A percentile compares a stretch with the other conserved stretches of the same genome.
These are phyloP conservation scores for Leccinum fuscescens DNA, from an alignment of 1,284 basidiomycete genomes.

Conservation along the genomic window DNA sequence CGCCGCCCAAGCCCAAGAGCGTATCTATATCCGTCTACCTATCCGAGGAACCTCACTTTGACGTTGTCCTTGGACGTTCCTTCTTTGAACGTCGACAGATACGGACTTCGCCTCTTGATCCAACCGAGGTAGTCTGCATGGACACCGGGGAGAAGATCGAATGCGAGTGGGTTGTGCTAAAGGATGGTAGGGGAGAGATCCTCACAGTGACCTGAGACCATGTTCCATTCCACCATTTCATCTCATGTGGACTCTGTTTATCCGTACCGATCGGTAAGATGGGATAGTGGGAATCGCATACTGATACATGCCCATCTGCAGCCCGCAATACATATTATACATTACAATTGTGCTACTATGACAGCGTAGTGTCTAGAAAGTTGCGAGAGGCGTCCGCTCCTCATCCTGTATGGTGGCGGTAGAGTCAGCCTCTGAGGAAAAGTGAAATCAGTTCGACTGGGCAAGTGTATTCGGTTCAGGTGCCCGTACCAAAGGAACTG, in stretches of 20 bases:
- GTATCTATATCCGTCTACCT: slow-evolving; percentile 62
- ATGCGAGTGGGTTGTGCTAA: slow-evolving; percentile 88
- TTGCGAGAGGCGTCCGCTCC: no score
- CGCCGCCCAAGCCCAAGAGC: slow-evolving; percentile 36
- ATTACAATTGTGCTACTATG: not conserved
- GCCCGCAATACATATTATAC: not conserved
- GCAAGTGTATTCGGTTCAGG: not conserved
- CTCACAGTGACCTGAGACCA: slow-evolving; percentile 71
- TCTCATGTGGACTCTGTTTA: not conserved
- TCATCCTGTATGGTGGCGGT: slow-evolving; percentile 1
- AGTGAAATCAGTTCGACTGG: slow-evolving; percentile 5
- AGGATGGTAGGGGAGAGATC: slow-evolving; percentile 83
- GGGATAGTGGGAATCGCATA: not conserved
- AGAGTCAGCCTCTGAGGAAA: slow-evolving; percentile 14
- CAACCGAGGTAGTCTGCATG: slow-evolving; percentile 89
- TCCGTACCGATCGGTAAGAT: not conserved
- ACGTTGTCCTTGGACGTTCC: slow-evolving; percentile 90
- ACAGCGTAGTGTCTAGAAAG: not conserved
- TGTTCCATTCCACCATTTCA: not conserved
- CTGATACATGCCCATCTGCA: not conserved
- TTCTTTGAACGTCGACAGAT: slow-evolving; percentile 93
- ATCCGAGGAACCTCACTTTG: slow-evolving; percentile 95
- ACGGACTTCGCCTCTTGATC: slow-evolving; percentile 78
- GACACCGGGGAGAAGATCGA: slow-evolving; percentile 94
- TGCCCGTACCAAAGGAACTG: slow-evolving; percentile 12